Evolutionary conservation across 352 stramenopile genomes (phyloP).

Genomic region (Phytophthora idaei): DNA sequence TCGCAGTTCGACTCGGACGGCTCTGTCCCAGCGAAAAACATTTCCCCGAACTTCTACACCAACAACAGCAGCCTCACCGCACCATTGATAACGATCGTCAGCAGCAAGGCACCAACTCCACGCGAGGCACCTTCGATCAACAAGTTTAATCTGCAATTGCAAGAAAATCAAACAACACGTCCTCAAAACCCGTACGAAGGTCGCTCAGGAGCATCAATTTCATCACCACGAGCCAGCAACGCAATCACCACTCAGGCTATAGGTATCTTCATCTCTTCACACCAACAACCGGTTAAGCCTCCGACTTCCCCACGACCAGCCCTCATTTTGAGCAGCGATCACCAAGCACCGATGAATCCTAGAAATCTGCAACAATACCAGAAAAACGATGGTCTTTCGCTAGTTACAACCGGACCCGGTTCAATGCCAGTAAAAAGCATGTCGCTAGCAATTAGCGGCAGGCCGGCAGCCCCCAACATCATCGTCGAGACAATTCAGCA

Average conservation of each 20-base stretch:
- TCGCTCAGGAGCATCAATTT: conserved; percentile 10
- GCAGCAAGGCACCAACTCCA: conserved; percentile 24
- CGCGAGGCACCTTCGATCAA: conserved; percentile 16
- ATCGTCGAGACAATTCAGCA: conserved; percentile 8
- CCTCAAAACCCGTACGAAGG: conserved; percentile 23
- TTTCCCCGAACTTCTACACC: conserved; percentile 20
- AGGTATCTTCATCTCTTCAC: conserved; percentile 22
- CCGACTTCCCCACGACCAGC: conserved; percentile 22
- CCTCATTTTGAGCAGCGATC: conserved; percentile 19
- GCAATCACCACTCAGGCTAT: conserved; percentile 13
- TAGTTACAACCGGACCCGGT: conserved; percentile 1
- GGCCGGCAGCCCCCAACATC: conserved; percentile 4
- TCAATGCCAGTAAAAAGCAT: background rate
- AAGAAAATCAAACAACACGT: conserved; percentile 9
- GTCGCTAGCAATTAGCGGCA: conserved; percentile 28
- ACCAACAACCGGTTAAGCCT: conserved; percentile 17
- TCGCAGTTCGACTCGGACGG: conserved; percentile 14
- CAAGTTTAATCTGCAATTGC: conserved; percentile 28
- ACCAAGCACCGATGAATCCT: conserved; percentile 9
- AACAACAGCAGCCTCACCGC: conserved; percentile 38
- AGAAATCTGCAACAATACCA: conserved; percentile 12
- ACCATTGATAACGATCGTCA: conserved; percentile 36
- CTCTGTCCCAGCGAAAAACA: conserved; percentile 19
- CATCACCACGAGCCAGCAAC: conserved; percentile 24
- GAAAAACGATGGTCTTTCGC: conserved; percentile 14